These are phyloP conservation scores for Amauroascus niger DNA, from an alignment of 2,329 filamentous ascomycete genomes.

Conservation along the genomic window DNA sequence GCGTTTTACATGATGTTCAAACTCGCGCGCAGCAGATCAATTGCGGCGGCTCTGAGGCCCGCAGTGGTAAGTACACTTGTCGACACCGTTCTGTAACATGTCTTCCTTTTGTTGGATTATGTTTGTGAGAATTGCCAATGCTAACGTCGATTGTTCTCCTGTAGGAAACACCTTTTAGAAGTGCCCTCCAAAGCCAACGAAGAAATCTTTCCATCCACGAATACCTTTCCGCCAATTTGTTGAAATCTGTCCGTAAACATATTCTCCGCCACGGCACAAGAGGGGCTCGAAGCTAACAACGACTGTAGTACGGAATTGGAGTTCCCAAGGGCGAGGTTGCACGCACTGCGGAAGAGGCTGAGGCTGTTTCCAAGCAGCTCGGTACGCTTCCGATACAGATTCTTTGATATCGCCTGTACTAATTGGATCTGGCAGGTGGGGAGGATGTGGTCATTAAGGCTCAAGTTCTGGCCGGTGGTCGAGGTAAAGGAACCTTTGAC, in stretches of 20 bases:
- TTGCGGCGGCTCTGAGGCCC: constrained; percentile 69
- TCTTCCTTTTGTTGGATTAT: not conserved
- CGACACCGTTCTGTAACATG: constrained; percentile 1
- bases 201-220: constrained; percentile 94
- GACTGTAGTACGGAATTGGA: constrained; percentile 76
- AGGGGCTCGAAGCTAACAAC: not conserved
- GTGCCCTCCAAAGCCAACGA: constrained; percentile 60
- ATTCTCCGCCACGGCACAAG: not conserved
- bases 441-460: constrained; percentile 99
- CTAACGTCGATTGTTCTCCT: constrained; percentile 25
- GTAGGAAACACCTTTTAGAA: constrained; percentile 49
- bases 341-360: constrained; percentile 72
- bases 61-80: constrained; percentile 53
- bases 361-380: constrained; percentile 81
- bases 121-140: constrained; percentile 25
- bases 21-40: constrained; percentile 68
- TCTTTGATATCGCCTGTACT: constrained; percentile 17
- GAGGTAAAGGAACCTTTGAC: constrained; percentile 96
- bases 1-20: constrained; percentile 63
- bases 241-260: constrained; percentile 51
- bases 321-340: constrained; percentile 86
- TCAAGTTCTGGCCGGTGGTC: constrained; percentile 92
- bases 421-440: constrained; percentile 41
- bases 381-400: constrained; percentile 42
- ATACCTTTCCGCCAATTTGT: constrained; percentile 87